A percentile compares a stretch with the other conserved stretches of the same genome.
Conservation (phyloP, 2,329 filamentous ascomycete genomes). For the Ophiostoma himal-ulmi region DNA sequence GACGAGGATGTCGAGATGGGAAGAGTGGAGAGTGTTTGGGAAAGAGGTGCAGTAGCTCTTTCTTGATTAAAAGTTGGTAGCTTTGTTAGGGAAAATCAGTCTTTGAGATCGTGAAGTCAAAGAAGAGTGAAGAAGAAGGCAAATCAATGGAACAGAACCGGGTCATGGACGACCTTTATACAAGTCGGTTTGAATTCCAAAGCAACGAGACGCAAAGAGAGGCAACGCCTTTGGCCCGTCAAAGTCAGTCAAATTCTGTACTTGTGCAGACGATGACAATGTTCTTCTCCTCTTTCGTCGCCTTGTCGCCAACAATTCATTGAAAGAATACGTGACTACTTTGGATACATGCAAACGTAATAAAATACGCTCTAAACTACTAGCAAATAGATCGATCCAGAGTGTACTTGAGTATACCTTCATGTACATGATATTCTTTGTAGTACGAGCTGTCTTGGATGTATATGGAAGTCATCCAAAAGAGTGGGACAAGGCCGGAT, state of each 20-base stretch:
- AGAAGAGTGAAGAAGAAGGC: background rate
- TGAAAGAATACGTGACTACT: background rate
- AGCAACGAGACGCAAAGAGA: background rate
- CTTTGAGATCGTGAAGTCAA: background rate
- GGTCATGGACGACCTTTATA: conserved; percentile 5
- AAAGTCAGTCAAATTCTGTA: background rate
- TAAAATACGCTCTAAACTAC: conserved; percentile 2
- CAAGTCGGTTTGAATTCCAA: background rate
- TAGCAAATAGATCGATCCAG: conserved; percentile 11
- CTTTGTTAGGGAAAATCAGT: background rate
- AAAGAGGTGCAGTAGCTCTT: conserved; percentile 2
- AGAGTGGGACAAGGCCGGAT: background rate
- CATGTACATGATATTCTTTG: background rate
- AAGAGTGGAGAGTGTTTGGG: conserved; percentile 2
- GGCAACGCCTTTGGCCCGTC: conserved; percentile 1
- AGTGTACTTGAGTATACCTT: background rate
- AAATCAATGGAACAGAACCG: conserved; percentile 3
- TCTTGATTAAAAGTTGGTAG: background rate
- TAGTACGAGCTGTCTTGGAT: background rate
- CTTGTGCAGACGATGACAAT: conserved; percentile 7
- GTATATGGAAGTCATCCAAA: background rate
- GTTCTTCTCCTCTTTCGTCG: background rate
- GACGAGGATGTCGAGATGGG: conserved; percentile 8
- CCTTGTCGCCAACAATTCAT: background rate
- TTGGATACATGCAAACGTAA: conserved; percentile 5